Percentiles rank a stretch among this genome's conserved stretches.
Conservation (phyloP, 768 basidiomycete species). For the Lyophyllum semitale region DNA sequence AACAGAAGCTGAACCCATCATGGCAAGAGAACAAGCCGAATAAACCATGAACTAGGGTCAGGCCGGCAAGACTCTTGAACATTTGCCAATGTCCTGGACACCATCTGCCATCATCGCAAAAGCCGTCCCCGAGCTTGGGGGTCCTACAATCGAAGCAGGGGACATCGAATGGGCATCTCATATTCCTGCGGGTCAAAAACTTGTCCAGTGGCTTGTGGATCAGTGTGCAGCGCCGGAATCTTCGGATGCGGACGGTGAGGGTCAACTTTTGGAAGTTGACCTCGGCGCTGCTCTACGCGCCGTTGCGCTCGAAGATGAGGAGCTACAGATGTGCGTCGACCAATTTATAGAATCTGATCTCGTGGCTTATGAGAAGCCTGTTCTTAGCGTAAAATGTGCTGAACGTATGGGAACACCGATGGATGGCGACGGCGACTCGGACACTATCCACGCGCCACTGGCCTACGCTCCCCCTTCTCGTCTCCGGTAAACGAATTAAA, state of each 20-base stretch:
- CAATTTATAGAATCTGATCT: neutral
- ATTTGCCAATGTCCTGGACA: neutral
- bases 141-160: conserved; percentile 23
- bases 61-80: neutral
- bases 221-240: conserved; percentile 19
- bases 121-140: conserved; percentile 30
- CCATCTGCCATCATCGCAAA: conserved; percentile 1
- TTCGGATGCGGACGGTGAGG: conserved; percentile 10
- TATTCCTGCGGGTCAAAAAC: conserved; percentile 29
- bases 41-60: too few species aligned
- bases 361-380: neutral
- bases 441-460: conserved; percentile 4
- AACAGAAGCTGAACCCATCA: too few species aligned
- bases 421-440: neutral
- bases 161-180: conserved; percentile 36
- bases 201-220: conserved; percentile 34
- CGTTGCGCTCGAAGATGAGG: conserved; percentile 32
- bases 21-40: too few species aligned
- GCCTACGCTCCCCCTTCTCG: conserved; percentile 22
- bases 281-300: conserved; percentile 21
- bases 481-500: conserved; percentile 10
- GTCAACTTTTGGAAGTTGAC: neutral
- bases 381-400: conserved; percentile 14
- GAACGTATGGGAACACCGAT: conserved; percentile 2
- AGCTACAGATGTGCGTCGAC: conserved; percentile 26